Conservation (phyloP, 2,329 filamentous ascomycete genomes). For the Stagonosporopsis vannaccii region DNA sequence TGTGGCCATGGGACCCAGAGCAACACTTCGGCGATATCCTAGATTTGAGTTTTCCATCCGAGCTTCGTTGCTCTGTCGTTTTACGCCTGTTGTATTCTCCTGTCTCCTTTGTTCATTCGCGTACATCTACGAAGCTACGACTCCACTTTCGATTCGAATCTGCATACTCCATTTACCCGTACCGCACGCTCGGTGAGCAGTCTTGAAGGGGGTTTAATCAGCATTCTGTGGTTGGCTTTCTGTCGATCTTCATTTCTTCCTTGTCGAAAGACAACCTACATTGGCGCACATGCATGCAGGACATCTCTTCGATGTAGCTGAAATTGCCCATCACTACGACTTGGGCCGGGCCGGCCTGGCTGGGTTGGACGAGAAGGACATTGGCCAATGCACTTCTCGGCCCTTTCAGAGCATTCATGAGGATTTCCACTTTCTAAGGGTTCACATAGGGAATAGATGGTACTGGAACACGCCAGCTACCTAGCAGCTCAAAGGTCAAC, state of each 20-base stretch:
- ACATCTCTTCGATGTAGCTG: slow-evolving; percentile 21
- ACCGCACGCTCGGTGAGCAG: slow-evolving; percentile 15
- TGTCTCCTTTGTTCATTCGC: slow-evolving; percentile 21
- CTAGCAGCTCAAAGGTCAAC: slow-evolving; percentile 12
- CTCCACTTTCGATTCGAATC: slow-evolving; percentile 21
- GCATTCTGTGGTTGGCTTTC: slow-evolving; percentile 25
- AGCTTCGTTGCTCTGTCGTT: slow-evolving; percentile 34
- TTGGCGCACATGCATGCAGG: slow-evolving; percentile 27
- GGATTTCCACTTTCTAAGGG: slow-evolving; percentile 13
- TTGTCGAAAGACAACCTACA: slow-evolving; percentile 20
- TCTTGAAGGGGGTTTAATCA: slow-evolving; percentile 5
- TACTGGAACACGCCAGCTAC: slow-evolving; percentile 15
- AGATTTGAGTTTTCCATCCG: slow-evolving; percentile 34
- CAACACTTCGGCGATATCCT: slow-evolving; percentile 41
- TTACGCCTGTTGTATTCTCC: slow-evolving; percentile 19
- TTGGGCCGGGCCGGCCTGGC: slow-evolving; percentile 12
- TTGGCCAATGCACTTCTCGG: slow-evolving; percentile 2
- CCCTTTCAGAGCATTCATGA: slow-evolving; percentile 2
- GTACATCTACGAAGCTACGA: slow-evolving; percentile 32
- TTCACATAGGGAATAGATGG: slow-evolving; percentile 9
- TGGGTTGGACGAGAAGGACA: slow-evolving; percentile 4
- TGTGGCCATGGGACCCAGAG: slow-evolving; percentile 29
- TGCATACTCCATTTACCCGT: slow-evolving; percentile 24
- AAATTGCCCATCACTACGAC: slow-evolving; percentile 7
- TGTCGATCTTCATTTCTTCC: slow-evolving; percentile 25